phyloP scores from a whole-genome alignment of 2,329 filamentous ascomycete species.

The Hypoxylon sp. region DNA sequence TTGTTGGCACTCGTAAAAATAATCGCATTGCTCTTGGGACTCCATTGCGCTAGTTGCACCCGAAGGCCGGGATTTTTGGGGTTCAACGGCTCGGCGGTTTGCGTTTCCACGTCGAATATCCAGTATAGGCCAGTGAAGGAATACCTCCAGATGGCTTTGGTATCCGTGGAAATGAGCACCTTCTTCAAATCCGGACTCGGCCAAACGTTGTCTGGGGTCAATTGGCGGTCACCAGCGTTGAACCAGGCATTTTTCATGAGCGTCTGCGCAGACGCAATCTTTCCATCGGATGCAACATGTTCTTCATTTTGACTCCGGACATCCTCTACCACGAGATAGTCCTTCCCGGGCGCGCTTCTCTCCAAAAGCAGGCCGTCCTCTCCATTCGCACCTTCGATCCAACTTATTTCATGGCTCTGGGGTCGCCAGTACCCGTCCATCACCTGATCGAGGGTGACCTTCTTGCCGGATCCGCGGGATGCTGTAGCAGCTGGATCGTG shows the following conservation, averaged over 20 bases:
- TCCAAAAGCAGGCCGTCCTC: constrained; percentile 90
- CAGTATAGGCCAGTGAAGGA: constrained; percentile 89
- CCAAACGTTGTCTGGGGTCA: constrained; percentile 72
- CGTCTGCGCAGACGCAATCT: constrained; percentile 67
- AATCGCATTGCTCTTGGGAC: constrained; percentile 84
- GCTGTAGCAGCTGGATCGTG: constrained; percentile 76
- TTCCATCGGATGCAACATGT: constrained; percentile 53
- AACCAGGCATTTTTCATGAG: constrained; percentile 80
- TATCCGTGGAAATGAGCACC: constrained; percentile 82
- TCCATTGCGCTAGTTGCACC: constrained; percentile 90
- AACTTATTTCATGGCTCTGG: constrained; percentile 74
- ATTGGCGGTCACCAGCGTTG: constrained; percentile 64
- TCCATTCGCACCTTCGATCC: constrained; percentile 79
- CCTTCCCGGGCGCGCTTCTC: constrained; percentile 70
- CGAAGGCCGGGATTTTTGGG: constrained; percentile 71
- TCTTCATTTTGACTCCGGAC: constrained; percentile 69
- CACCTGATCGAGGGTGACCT: constrained; percentile 79
- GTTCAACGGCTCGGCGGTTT: constrained; percentile 81
- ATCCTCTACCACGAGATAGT: constrained; percentile 88
- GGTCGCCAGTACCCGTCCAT: constrained; percentile 73
- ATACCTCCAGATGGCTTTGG: constrained; percentile 85
- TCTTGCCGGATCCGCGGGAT: constrained; percentile 73
- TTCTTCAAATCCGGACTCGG: constrained; percentile 88
- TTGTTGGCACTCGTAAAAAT: constrained; percentile 95
- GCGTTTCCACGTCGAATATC: constrained; percentile 88